A percentile compares a stretch with the other conserved stretches of the same genome.
phyloP scores from a whole-genome alignment of 164 flowering plant species.

The Nelumbo lutea region DNA sequence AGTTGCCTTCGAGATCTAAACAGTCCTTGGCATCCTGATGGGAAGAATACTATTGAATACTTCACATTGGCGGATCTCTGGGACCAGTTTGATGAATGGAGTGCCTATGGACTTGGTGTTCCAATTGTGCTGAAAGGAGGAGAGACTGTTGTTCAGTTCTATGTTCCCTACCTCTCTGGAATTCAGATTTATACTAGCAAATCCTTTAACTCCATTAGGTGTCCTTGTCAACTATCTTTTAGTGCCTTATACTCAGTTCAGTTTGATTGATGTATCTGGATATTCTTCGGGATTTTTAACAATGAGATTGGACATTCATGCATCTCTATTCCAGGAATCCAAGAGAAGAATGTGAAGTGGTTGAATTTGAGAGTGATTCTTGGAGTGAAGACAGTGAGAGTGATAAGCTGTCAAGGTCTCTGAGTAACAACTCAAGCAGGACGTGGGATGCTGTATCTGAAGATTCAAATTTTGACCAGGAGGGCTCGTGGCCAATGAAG shows the following conservation, averaged over 20 bases:
- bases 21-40: neutral
- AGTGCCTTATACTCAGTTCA: neutral
- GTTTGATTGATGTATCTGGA: neutral
- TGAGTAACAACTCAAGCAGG: slow-evolving; percentile 44
- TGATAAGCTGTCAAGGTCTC: slow-evolving; percentile 41
- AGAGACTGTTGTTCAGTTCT: slow-evolving; percentile 63
- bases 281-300: neutral
- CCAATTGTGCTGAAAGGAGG: slow-evolving; percentile 50
- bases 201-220: slow-evolving; percentile 24
- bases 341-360: slow-evolving; percentile 24
- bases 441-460: slow-evolving; percentile 43
- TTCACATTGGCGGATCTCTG: slow-evolving; percentile 67
- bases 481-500: slow-evolving; percentile 17
- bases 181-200: slow-evolving; percentile 50
- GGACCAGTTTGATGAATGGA: slow-evolving; percentile 76
- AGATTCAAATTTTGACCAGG: slow-evolving; percentile 36
- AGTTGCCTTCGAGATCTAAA: slow-evolving; percentile 6
- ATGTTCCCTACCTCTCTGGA: slow-evolving; percentile 73
- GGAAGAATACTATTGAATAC: slow-evolving; percentile 16
- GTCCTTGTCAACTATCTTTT: neutral
- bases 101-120: slow-evolving; percentile 78
- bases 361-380: slow-evolving; percentile 41
- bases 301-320: neutral
- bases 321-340: slow-evolving; percentile 15
- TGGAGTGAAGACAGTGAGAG: slow-evolving; percentile 52